These are phyloP conservation scores for Fraxinus ornus DNA, from an alignment of 305 asterid genomes.

Conservation along the genomic window DNA sequence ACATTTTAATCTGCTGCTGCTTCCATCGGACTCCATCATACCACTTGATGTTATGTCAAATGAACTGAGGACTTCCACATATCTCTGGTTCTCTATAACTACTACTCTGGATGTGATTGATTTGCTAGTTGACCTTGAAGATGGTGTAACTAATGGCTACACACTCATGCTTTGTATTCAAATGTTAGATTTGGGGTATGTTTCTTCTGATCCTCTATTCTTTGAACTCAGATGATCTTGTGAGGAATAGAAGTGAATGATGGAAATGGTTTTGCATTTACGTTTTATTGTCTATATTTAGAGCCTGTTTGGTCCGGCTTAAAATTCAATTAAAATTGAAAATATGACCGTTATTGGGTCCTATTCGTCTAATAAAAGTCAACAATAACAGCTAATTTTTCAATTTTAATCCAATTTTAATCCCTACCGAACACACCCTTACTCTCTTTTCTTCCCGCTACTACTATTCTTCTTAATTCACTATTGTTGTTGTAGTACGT, in stretches of 20 bases:
- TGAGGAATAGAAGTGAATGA: slow-evolving; percentile 2
- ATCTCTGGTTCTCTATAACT: slow-evolving; percentile 56
- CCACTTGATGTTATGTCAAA: slow-evolving; percentile 36
- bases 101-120: slow-evolving; percentile 49
- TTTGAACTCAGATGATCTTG: background rate
- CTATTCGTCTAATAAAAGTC: too few relatives aligned
- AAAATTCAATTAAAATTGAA: too few relatives aligned
- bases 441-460: background rate
- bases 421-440: too few relatives aligned
- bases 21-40: slow-evolving; percentile 38
- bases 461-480: background rate
- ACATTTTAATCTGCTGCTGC: slow-evolving; percentile 44
- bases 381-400: too few relatives aligned
- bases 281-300: background rate
- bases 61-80: slow-evolving; percentile 29
- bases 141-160: slow-evolving; percentile 52
- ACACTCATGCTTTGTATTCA: slow-evolving; percentile 45
- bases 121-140: slow-evolving; percentile 69
- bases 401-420: too few relatives aligned
- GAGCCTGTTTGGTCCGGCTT: too few relatives aligned
- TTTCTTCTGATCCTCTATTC: slow-evolving; percentile 25
- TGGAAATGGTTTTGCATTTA: background rate
- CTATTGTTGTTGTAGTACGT: slow-evolving; percentile 4
- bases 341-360: too few relatives aligned
- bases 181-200: slow-evolving; percentile 69